phyloP scores from a whole-genome alignment of 495 filamentous ascomycete species.

The Penicillium cosmopolitanum region DNA sequence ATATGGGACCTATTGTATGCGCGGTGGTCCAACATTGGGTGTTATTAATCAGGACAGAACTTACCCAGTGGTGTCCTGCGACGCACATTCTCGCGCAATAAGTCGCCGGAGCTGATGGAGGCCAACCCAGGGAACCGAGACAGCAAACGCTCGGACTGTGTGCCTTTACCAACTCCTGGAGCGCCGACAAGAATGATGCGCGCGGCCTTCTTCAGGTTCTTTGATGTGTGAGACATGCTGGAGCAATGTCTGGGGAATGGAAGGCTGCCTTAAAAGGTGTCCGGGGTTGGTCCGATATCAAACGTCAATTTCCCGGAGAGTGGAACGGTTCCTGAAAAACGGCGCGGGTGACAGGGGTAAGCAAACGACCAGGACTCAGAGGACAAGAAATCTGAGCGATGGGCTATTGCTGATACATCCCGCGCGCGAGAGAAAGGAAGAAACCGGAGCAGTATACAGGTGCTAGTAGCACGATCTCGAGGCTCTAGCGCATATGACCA shows the following conservation, averaged over 20 bases:
- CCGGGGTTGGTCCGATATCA: constrained; percentile 13
- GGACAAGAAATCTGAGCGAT: background rate
- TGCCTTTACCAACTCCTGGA: constrained; percentile 92
- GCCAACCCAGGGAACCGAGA: constrained; percentile 85
- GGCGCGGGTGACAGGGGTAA: constrained; percentile 4
- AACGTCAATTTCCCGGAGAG: constrained; percentile 10
- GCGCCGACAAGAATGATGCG: constrained; percentile 94
- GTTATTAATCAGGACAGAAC: constrained; percentile 14
- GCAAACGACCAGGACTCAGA: background rate
- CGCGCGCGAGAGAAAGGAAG: constrained; percentile 1
- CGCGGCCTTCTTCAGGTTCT: constrained; percentile 75
- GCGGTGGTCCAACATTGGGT: background rate
- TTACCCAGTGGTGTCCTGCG: constrained; percentile 82
- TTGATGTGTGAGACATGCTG: constrained; percentile 32
- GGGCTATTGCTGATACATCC: constrained; percentile 17
- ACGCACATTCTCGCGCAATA: constrained; percentile 90
- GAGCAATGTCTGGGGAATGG: constrained; percentile 2
- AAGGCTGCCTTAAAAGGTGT: background rate
- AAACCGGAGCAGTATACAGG: constrained; percentile 3
- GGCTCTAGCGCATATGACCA: constrained; percentile 18
- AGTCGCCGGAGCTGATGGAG: constrained; percentile 90
- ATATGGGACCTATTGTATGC: background rate
- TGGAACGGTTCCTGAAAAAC: constrained; percentile 16
- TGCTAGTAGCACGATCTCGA: constrained; percentile 7
- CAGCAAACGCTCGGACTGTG: constrained; percentile 87